phyloP scores from a whole-genome alignment of 1,139 yeast species.

The Pichia kudriavzevii region DNA sequence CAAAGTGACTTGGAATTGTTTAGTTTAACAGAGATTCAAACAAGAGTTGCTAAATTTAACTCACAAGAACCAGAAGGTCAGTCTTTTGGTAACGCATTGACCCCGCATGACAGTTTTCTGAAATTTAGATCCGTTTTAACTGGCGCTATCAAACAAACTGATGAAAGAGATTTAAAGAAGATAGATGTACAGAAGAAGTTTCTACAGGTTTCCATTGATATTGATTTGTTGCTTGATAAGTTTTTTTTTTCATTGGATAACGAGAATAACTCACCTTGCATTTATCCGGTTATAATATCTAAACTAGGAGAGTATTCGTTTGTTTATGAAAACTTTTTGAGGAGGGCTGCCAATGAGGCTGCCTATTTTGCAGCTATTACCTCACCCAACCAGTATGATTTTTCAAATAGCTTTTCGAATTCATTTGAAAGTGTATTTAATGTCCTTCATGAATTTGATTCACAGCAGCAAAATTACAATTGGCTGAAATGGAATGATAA shows the following conservation, averaged over 20 bases:
- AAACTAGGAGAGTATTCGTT: conserved; percentile 16
- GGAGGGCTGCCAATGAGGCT: conserved; percentile 39
- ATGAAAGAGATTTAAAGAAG: conserved; percentile 42
- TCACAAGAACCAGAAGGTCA: conserved; percentile 41
- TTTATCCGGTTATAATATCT: conserved; percentile 51
- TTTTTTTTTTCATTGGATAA: conserved; percentile 37
- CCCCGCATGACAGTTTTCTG: conserved; percentile 37
- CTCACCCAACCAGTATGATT: conserved; percentile 4
- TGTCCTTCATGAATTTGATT: conserved; percentile 21
- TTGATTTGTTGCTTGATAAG: conserved; percentile 41
- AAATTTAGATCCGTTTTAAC: conserved; percentile 52
- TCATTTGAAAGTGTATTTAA: conserved; percentile 21
- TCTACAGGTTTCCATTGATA: conserved; percentile 49
- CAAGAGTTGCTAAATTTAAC: conserved; percentile 30
- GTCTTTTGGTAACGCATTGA: conserved; percentile 40
- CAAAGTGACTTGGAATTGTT: conserved; percentile 32
- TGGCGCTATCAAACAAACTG: conserved; percentile 47
- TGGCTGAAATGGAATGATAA: conserved; percentile 22
- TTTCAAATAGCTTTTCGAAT: conserved; percentile 9
- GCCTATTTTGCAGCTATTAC: conserved; percentile 24
- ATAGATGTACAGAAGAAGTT: conserved; percentile 42
- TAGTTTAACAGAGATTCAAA: conserved; percentile 32
- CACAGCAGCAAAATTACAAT: conserved; percentile 15
- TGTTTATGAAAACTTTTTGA: conserved; percentile 33
- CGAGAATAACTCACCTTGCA: conserved; percentile 24